Base-by-base conservation (phyloP, 2,329 filamentous ascomycete genomes). In the Capronia coronata region DNA sequence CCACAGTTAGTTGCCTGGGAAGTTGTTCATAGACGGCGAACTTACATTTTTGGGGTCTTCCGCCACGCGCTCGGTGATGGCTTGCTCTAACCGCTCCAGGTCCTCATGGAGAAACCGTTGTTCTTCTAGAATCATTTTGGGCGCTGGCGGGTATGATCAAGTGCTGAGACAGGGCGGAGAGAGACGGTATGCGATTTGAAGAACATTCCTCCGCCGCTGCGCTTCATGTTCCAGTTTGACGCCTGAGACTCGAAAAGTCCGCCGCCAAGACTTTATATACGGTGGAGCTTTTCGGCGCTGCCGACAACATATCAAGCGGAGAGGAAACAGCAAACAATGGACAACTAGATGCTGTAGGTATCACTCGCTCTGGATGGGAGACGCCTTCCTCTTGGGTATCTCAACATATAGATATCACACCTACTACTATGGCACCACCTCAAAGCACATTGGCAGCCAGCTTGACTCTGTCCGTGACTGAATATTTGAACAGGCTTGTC, bases 21-120 rank as follows among this genome's bases (percentile, higher is more conserved):
- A 14, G 13, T 13, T 25, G n/a, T 27, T 49, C 29, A 32, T n/a
- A n/a, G 29, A 32, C 7, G 11, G n/a, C 3, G 23, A 27, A 74
- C 82, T 68, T 73, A 90, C 87, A 68, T 91, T 86, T 69, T 85
- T 87, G 39, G 91, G 90, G 58, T 97, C 89, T 59, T 96, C 88
- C 55, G 82, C 77, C 53, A 94, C 80, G 63, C 90, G 86, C 71
- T 97, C 90, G 47, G 87, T 85, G 62, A 96, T 85, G 46, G 87
- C 93, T 68, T 95, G 88, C 71, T 98, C 93, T 52, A 98, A 79
- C 57, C 93, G 84, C 76, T 98, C 93, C 43, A 98, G 74, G 70
- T 98, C 93, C 79, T 98, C 93, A 62, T 96, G 90, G 62, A 96
- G 80, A 63, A 87, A 89, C 62, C 93, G 81, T 71, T 97, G 86